phyloP scores from a whole-genome alignment of 768 basidiomycete species.

The Lyophyllum atratum region DNA sequence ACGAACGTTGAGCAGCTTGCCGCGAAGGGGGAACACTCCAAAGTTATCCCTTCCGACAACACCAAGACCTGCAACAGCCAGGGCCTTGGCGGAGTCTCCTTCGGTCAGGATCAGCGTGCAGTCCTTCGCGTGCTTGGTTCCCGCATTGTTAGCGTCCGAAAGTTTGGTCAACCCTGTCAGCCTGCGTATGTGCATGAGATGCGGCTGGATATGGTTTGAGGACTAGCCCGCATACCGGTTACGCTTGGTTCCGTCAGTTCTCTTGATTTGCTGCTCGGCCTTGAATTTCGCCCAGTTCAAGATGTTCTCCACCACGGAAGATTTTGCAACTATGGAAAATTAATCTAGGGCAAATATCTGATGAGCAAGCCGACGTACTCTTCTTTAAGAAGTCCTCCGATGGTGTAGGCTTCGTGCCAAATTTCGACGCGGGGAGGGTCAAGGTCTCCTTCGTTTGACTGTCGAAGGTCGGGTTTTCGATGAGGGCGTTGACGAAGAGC shows the following conservation, averaged over 20 bases:
- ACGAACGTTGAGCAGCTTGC: constrained; percentile 95
- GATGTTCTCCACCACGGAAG: constrained; percentile 88
- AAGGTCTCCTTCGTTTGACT: constrained; percentile 98
- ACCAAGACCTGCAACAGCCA: constrained; percentile 91
- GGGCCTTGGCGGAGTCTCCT: constrained; percentile 97
- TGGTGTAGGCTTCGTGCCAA: constrained; percentile 82
- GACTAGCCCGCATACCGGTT: constrained; percentile 57
- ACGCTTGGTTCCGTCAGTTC: constrained; percentile 90
- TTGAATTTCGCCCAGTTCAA: constrained; percentile 97
- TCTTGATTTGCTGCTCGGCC: constrained; percentile 94
- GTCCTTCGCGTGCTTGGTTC: constrained; percentile 72
- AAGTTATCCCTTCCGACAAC: constrained; percentile 97
- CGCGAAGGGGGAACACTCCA: constrained; percentile 96
- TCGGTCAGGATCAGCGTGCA: constrained; percentile 98
- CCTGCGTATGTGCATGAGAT: constrained; percentile 39
- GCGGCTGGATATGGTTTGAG: neutral
- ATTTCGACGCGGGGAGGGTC: constrained; percentile 84
- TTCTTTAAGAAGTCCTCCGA: constrained; percentile 97
- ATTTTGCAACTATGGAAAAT: constrained; percentile 68
- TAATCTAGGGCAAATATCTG: neutral
- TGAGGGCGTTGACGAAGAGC: constrained; percentile 94
- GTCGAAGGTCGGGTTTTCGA: constrained; percentile 98
- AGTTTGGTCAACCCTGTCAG: constrained; percentile 91
- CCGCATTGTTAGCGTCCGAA: constrained; percentile 97
- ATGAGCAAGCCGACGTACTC: constrained; percentile 51